phyloP scores from a whole-genome alignment of 805 yeast genomes.

The Wickerhamiella musiphila region DNA sequence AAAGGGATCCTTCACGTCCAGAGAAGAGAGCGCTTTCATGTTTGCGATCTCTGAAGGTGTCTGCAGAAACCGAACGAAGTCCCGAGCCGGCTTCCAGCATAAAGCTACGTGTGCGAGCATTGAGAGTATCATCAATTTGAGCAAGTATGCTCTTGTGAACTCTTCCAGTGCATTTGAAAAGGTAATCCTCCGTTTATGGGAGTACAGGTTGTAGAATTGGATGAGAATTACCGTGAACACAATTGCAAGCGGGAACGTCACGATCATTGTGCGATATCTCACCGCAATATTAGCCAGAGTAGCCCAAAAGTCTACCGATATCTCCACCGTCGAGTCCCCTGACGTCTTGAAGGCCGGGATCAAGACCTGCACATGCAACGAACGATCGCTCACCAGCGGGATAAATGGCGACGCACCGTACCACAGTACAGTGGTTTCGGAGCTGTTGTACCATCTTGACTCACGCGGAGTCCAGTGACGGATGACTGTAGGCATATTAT shows the following conservation, averaged over 20 bases:
- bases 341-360: background rate
- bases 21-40: conserved; percentile 10
- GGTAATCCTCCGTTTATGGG: no score
- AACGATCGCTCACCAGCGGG: conserved; percentile 7
- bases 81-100: conserved; percentile 8
- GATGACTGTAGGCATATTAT: conserved; percentile 4
- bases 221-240: conserved; percentile 33
- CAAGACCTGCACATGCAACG: conserved; percentile 3
- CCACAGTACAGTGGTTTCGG: conserved; percentile 10
- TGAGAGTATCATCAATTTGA: conserved; percentile 15
- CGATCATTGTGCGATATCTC: conserved; percentile 59
- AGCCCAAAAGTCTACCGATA: conserved; percentile 31
- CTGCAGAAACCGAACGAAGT: conserved; percentile 12
- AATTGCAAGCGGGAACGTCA: conserved; percentile 50
- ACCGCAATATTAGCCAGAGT: conserved; percentile 55
- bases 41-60: conserved; percentile 17
- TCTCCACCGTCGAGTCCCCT: background rate
- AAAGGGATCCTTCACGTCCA: conserved; percentile 3
- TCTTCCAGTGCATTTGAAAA: conserved; percentile 31
- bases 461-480: conserved; percentile 13
- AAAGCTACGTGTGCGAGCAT: conserved; percentile 19
- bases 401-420: conserved; percentile 15
- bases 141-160: conserved; percentile 21
- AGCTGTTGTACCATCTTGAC: conserved; percentile 10
- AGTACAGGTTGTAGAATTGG: conserved; percentile 35